Base-by-base conservation (phyloP, 306 rosid species). In the Castanopsis chinensis region DNA sequence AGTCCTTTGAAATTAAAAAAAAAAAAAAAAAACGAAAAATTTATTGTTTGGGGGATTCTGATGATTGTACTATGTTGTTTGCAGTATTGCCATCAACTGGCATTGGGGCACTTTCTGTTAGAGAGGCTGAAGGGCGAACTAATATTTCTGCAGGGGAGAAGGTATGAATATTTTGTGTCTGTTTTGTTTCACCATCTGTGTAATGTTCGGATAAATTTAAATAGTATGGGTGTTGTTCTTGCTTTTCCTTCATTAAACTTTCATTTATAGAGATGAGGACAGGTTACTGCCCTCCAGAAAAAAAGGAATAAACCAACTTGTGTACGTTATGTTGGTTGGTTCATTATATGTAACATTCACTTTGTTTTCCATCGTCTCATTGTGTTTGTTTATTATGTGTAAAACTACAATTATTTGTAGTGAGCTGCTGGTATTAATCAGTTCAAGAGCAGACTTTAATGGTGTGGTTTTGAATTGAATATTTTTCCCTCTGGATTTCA, bases 101-200 rank as follows among this genome's bases (percentile, higher is more conserved):
- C 74, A 90, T 95, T 82, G 96, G 97, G 37, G 92, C 98, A 13
- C 97, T 95, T 71, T 91, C 97, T 82, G 92, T 93, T 28, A 87
- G 98, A 57, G 98, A 95, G 90, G 99, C 99, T 33, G 99, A 93
- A 84, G 99, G 99, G 70, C 88, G 97, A 88, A 90, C 98, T 71
- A 95, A 93, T 86, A 79, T 89, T 65, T 88, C 99, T 79, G 83
- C 98, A 1, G 93, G 94, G 74, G 99, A 93, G 76, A 95, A 93
- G 99, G 99, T 95, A 91, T 77, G 23, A 6, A 33, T 35, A 58
- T 41, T 43, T 53, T 80, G n/a, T 54, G n/a, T 45, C 32, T 75
- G 45, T 33, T 0, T 78, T 74, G 35, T 76, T 75, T 59, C 54
- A 70, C 51, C n/a, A 13, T 74, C 58, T 11, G 49, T 67, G 78